These are phyloP conservation scores for Cordyceps javanica DNA, from an alignment of 2,329 filamentous ascomycete genomes.

Conservation along the genomic window DNA sequence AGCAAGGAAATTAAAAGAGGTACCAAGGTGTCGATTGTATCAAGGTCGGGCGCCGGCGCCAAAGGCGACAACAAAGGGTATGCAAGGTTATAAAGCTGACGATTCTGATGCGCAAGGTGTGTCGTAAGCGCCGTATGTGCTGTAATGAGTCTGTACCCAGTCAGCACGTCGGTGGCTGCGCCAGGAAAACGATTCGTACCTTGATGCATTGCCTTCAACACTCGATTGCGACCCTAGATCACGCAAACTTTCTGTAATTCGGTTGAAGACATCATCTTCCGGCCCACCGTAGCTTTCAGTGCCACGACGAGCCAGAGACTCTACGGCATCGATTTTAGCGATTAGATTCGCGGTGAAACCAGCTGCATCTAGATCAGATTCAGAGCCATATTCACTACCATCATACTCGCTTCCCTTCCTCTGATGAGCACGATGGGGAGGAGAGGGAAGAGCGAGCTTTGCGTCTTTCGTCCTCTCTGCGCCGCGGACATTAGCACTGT, in stretches of 20 bases:
- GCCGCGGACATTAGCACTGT: constrained; percentile 12
- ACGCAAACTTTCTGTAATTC: constrained; percentile 62
- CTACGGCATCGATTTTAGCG: constrained; percentile 65
- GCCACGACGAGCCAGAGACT: constrained; percentile 60
- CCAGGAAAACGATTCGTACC: constrained; percentile 40
- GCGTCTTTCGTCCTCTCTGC: constrained; percentile 27
- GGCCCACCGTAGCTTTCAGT: constrained; percentile 61
- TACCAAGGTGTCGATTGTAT: constrained; percentile 62
- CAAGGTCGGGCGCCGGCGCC: constrained; percentile 54
- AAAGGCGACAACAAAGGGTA: constrained; percentile 66
- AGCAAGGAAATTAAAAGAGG: constrained; percentile 60
- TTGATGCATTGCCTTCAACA: constrained; percentile 65
- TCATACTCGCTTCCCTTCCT: constrained; percentile 57
- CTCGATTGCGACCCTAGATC: constrained; percentile 68
- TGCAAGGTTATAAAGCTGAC: constrained; percentile 66
- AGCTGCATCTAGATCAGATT: constrained; percentile 63
- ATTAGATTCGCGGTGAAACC: constrained; percentile 62
- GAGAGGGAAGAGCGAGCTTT: constrained; percentile 40
- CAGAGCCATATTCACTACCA: constrained; percentile 68
- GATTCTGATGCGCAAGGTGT: constrained; percentile 69
- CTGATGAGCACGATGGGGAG: constrained; percentile 41
- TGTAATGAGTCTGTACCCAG: constrained; percentile 57
- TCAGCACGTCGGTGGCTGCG: not conserved
- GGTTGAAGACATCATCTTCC: constrained; percentile 59
- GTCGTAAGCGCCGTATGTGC: constrained; percentile 69